Base-by-base conservation (phyloP, 2,329 filamentous ascomycete genomes). In the Fusarium sterilihyphosum region DNA sequence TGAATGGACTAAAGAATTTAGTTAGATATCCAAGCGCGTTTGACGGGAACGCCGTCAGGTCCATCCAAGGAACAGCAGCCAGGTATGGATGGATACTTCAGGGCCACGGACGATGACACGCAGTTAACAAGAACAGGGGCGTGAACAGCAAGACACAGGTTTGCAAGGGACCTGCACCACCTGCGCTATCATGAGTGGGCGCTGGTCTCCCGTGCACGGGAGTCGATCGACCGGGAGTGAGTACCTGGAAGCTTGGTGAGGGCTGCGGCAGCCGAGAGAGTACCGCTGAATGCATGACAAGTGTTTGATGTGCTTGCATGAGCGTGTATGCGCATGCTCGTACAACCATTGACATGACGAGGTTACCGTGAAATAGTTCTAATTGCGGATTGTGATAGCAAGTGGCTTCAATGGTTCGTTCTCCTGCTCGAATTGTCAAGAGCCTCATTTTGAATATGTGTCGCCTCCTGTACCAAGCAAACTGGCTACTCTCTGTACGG, bases 41-140 rank as follows among this genome's bases (percentile, higher is more conserved):
- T 38, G 29, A 59, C 70, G 73, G 70, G 56, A 77, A 74, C 67
- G 65, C 70, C 63, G 70, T 65, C 67, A 63, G 57, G 44, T 43
- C 67, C 61, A 41, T 44, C 49, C 68, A 60, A 41, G 60, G 52
- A 63, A 61, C 59, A 68, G 68, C 69, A 60, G 58, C 73, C 44
- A 70, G 64, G 26, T n/a, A 54, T 54, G 14, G 24, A 56, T 56
- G 63, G 71, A 67, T 77, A n/a, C 24, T 44, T 53, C 67, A 73
- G 43, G 43, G 59, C 59, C 33, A 67, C 52, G 61, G 57, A 46
- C 52, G 49, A 78, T 78, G 77, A 73, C 71, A 78, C 65, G 73
- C 77, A 78, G 75, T 66, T 73, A 59, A 73, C 66, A 74, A 43
- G 58, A 54, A 31, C 38, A 65, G 46, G 68, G 62, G 61, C 68